Conservation (phyloP, 495 filamentous ascomycete genomes). For the Neurospora sp. region DNA sequence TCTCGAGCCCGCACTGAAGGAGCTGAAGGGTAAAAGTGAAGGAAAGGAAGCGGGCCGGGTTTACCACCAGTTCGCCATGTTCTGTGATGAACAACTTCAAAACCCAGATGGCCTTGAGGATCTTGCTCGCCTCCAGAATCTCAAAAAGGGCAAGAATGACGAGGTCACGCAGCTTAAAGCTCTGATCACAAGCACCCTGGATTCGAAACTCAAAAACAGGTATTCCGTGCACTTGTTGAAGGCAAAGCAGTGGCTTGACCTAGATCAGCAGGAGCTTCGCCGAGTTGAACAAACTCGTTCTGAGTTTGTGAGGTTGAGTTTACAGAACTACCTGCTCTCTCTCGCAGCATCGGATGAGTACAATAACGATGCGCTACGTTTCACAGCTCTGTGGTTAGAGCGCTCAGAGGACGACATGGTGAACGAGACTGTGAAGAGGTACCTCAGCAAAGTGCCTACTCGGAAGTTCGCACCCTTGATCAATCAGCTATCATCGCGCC, state of each 20-base stretch:
- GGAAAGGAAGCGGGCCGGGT: constrained; percentile 75
- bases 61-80: constrained; percentile 87
- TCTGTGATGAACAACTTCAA: constrained; percentile 87
- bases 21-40: constrained; percentile 57
- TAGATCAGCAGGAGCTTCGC: constrained; percentile 81
- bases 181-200: constrained; percentile 29
- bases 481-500: constrained; percentile 89
- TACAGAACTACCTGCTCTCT: constrained; percentile 90
- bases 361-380: constrained; percentile 84
- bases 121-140: constrained; percentile 64
- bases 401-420: constrained; percentile 58
- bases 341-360: constrained; percentile 75
- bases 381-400: constrained; percentile 90
- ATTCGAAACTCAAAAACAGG: constrained; percentile 27
- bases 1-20: constrained; percentile 69
- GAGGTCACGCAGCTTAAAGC: constrained; percentile 61
- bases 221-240: constrained; percentile 40
- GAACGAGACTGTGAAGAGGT: constrained; percentile 62
- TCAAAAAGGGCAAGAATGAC: constrained; percentile 69
- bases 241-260: constrained; percentile 77
- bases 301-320: constrained; percentile 70
- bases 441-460: constrained; percentile 66
- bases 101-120: constrained; percentile 79
- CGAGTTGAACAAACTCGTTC: constrained; percentile 63
- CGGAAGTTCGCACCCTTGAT: constrained; percentile 87